These are phyloP conservation scores for Polytolypa hystricis DNA, from an alignment of 2,329 filamentous ascomycete species.

Conservation along the genomic window DNA sequence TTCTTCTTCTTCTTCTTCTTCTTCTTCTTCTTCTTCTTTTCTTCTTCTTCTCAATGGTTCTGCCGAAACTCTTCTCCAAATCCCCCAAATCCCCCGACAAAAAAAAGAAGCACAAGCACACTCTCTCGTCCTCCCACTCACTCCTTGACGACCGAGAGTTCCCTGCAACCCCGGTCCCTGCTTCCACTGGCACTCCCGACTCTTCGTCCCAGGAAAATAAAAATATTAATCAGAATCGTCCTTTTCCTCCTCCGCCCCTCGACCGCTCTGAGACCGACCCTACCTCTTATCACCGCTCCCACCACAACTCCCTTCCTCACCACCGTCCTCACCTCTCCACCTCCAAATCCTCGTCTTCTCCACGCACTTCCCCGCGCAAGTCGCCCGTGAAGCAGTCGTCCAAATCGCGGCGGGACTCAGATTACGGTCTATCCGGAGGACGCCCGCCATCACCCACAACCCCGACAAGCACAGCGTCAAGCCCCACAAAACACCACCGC, in stretches of 20 bases:
- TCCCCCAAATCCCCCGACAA: slow-evolving; percentile 16
- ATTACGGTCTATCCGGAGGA: slow-evolving; percentile 22
- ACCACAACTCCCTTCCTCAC: slow-evolving; percentile 2
- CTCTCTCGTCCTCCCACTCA: slow-evolving; percentile 7
- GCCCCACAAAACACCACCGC: slow-evolving; percentile 5
- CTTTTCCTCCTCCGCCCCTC: background rate
- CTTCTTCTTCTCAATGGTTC: slow-evolving; percentile 18
- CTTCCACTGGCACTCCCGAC: slow-evolving; percentile 3
- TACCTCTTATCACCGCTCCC: background rate
- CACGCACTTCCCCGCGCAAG: slow-evolving; percentile 6
- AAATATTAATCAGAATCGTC: too few relatives aligned
- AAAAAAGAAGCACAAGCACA: slow-evolving; percentile 16
- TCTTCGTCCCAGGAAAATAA: background rate
- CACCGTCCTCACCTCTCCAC: slow-evolving; percentile 2
- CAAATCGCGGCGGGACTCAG: slow-evolving; percentile 9
- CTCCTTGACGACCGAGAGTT: slow-evolving; percentile 9
- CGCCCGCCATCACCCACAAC: slow-evolving; percentile 18
- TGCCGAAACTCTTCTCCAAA: slow-evolving; percentile 30
- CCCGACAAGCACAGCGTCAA: slow-evolving; percentile 15
- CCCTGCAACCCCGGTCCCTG: slow-evolving; percentile 2
- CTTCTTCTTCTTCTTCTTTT: slow-evolving; percentile 1
- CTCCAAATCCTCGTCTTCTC: slow-evolving; percentile 13
- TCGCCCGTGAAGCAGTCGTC: slow-evolving; percentile 14
- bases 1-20: slow-evolving; percentile 1
- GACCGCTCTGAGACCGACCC: background rate